Percentiles rank a stretch among this genome's conserved stretches.
phyloP scores from a whole-genome alignment of 768 basidiomycete genomes.

The Scleroderma bovista region DNA sequence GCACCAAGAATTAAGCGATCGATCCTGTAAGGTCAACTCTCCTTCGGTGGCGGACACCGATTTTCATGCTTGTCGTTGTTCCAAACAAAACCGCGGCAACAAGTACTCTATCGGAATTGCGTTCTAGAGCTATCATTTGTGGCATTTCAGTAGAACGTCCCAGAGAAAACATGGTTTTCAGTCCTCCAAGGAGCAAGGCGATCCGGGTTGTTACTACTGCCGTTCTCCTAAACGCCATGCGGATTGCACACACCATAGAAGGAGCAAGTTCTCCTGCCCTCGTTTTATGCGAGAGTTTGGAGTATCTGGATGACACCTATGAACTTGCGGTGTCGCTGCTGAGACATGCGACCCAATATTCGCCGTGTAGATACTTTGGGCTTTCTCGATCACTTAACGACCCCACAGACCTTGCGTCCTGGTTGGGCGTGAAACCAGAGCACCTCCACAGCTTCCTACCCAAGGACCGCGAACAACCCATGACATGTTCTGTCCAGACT shows the following conservation, averaged over 20 bases:
- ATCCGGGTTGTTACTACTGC: slow-evolving; percentile 56
- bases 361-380: slow-evolving; percentile 69
- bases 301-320: slow-evolving; percentile 74
- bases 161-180: slow-evolving; percentile 28
- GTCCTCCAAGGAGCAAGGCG: slow-evolving; percentile 33
- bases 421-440: slow-evolving; percentile 67
- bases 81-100: slow-evolving; percentile 53
- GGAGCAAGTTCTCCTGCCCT: slow-evolving; percentile 43
- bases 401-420: slow-evolving; percentile 71
- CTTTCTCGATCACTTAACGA: slow-evolving; percentile 77
- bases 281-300: slow-evolving; percentile 80
- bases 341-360: slow-evolving; percentile 55
- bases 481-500: slow-evolving; percentile 61
- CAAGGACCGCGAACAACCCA: slow-evolving; percentile 73
- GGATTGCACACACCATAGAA: slow-evolving; percentile 7
- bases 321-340: slow-evolving; percentile 79
- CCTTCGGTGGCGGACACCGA: slow-evolving; percentile 32
- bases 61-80: slow-evolving; percentile 58
- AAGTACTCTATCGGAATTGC: slow-evolving; percentile 53
- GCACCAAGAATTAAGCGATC: not conserved
- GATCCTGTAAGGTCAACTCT: slow-evolving; percentile 51
- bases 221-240: slow-evolving; percentile 40
- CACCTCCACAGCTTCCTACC: slow-evolving; percentile 76
- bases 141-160: slow-evolving; percentile 36
- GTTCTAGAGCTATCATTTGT: slow-evolving; percentile 30